Base-by-base conservation (phyloP, 2,329 filamentous ascomycete species). In the Colletotrichum shisoi region DNA sequence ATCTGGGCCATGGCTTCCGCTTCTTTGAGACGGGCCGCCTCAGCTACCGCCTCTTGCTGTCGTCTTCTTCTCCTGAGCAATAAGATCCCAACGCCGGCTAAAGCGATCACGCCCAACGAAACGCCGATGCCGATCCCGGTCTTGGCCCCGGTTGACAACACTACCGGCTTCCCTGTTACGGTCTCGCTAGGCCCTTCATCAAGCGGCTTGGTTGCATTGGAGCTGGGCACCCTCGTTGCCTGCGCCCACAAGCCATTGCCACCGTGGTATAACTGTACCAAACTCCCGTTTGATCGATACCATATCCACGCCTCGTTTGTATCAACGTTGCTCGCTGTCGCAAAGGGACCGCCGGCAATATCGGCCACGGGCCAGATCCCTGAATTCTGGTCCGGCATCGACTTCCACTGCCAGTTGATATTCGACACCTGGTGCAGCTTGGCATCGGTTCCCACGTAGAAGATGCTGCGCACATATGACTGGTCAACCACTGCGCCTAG, bases 91-190 rank as follows among this genome's bases (percentile, higher is more conserved):
- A 72, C 71, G 3, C 79, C 83, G 42, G 84, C 74, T 13, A 85
- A 45, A 8, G 80, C 54, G 3, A 79, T 76, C 1, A 76, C 79
- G 27, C 77, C 83, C 0, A 84, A 72, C 1, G 82, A 79, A 4
- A 84, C 80, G n/a, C 84, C 86, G 1, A 84, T 78, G 5, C 82
- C 85, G 9, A 89, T 83, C 3, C 86, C 86, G 0, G 83, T 85
- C 71, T 83, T 86, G 3, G 84, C 85, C 1, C 82, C 84, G 1
- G 78, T 73, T 1, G 82, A 82, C 7, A 87, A 73, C 2, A 51
- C 34, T 6, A 45, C 73, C 73, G 5, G 13, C 72, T 75, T 57
- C 73, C 19, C 75, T 74, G 57, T 79, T 71, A 24, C 78, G 76
- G 65, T 44, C 19, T 27, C 45, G 40, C 15, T 57, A 21, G 69